phyloP scores from a whole-genome alignment of 257 asterid species.

The Striga asiatica region DNA sequence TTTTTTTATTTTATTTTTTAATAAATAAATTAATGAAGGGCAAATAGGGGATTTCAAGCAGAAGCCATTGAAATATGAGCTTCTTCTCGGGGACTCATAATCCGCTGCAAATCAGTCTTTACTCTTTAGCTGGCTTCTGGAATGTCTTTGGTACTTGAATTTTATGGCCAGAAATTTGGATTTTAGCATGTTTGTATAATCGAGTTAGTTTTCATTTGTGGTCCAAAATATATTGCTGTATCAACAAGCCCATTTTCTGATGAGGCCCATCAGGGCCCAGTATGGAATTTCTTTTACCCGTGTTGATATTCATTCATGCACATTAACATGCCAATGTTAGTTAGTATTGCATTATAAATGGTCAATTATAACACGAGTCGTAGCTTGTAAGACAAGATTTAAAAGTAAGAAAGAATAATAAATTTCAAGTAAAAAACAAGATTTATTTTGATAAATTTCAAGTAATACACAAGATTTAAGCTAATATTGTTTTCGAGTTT shows the following conservation, averaged over 20 bases:
- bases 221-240: constrained; percentile 15
- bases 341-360: no score
- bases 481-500: no score
- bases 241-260: constrained; percentile 9
- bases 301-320: no score
- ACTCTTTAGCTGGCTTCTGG: constrained; percentile 10
- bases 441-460: no score
- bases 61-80: constrained; percentile 3
- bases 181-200: background rate
- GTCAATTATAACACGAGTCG: no score
- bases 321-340: no score
- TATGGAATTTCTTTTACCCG: no score
- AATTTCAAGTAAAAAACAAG: no score
- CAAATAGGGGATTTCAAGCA: constrained; percentile 6
- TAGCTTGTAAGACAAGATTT: no score
- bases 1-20: constrained; percentile 20
- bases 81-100: background rate
- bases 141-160: constrained; percentile 18
- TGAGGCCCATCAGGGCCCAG: no score
- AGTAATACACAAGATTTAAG: no score
- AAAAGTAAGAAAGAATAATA: no score
- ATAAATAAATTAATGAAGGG: constrained; percentile 26
- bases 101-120: constrained; percentile 1
- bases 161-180: constrained; percentile 12
- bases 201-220: background rate